A percentile compares a stretch with the other conserved stretches of the same genome.
phyloP scores from a whole-genome alignment of 2,329 filamentous ascomycete species.

The Talaromyces albobiverticillius region DNA sequence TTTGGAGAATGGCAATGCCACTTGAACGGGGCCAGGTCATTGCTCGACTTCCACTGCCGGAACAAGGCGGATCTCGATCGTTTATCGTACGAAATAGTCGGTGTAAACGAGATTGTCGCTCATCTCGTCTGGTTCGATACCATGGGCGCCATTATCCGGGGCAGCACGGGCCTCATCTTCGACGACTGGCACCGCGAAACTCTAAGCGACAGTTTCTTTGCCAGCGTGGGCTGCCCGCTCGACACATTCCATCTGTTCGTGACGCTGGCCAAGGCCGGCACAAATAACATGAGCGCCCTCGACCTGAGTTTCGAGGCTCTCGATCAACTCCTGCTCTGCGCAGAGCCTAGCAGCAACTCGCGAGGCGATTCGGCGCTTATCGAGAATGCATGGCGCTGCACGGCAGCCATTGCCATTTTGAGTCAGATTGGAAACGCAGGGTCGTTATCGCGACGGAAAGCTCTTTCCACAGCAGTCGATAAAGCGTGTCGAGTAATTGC shows the following conservation, averaged over 20 bases:
- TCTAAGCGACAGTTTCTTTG: constrained; percentile 33
- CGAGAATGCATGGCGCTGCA: constrained; percentile 35
- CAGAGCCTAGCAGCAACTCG: constrained; percentile 4
- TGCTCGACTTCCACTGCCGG: constrained; percentile 42
- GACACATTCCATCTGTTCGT: constrained; percentile 40
- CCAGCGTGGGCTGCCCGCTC: constrained; percentile 36
- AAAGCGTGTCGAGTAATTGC: constrained; percentile 35
- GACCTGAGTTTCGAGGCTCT: constrained; percentile 14
- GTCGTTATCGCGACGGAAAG: constrained; percentile 11
- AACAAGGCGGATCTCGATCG: constrained; percentile 31
- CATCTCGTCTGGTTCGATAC: constrained; percentile 44
- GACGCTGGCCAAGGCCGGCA: constrained; percentile 26
- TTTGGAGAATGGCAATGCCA: constrained; percentile 41
- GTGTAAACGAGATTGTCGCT: constrained; percentile 37
- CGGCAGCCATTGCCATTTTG: constrained; percentile 34
- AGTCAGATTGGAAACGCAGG: constrained; percentile 12
- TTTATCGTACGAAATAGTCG: constrained; percentile 32
- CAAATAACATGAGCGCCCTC: constrained; percentile 14
- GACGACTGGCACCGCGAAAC: constrained; percentile 42
- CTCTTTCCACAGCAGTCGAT: constrained; percentile 31
- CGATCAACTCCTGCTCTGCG: constrained; percentile 18
- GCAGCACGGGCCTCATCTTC: constrained; percentile 30
- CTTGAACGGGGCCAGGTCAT: constrained; percentile 38
- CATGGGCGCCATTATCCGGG: constrained; percentile 28
- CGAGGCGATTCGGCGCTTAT: constrained; percentile 19